Conservation (phyloP, 2,329 filamentous ascomycete genomes). For the Bipolaris oryzae region DNA sequence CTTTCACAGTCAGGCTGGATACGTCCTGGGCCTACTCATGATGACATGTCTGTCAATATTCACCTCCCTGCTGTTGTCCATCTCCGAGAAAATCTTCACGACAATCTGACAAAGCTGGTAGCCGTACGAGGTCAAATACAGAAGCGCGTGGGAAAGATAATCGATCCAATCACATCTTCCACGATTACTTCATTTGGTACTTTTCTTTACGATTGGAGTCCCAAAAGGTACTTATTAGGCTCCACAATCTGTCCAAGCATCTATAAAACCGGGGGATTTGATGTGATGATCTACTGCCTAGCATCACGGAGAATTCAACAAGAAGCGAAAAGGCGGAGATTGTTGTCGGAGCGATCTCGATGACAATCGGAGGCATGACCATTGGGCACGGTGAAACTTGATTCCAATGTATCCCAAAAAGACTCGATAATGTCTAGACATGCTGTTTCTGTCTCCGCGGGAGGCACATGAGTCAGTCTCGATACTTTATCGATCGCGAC, state of each 20-base stretch:
- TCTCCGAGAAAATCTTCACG: slow-evolving; percentile 5
- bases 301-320: no score
- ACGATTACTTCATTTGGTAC: background rate
- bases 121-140: background rate
- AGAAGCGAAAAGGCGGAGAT: background rate
- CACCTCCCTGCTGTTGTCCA: background rate
- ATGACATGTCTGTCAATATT: background rate
- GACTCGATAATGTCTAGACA: background rate
- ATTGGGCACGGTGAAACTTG: background rate
- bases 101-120: background rate
- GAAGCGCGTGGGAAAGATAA: background rate
- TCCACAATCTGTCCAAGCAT: background rate
- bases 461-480: background rate
- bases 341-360: background rate
- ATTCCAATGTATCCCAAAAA: background rate
- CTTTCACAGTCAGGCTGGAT: background rate
- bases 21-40: background rate
- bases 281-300: background rate
- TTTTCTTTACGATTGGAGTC: background rate
- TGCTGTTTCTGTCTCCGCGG: background rate
- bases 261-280: background rate
- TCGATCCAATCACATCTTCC: background rate
- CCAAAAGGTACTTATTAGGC: background rate
- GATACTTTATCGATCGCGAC: background rate
- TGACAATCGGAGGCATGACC: background rate